These are phyloP conservation scores for Begonia peltatifolia DNA, from an alignment of 306 rosid genomes.

Conservation along the genomic window DNA sequence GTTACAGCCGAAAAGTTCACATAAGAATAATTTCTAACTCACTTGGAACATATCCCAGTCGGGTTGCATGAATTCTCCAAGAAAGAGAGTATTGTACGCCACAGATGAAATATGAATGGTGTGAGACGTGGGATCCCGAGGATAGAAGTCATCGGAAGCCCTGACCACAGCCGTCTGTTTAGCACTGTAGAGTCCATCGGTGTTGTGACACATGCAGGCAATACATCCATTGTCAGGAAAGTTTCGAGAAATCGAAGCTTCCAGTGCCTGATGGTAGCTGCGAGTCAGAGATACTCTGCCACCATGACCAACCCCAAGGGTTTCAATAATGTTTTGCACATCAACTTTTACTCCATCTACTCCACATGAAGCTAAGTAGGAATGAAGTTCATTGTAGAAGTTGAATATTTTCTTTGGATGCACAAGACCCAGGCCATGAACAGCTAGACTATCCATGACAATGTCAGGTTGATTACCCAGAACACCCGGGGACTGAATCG, in stretches of 20 bases:
- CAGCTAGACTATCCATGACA: constrained; percentile 81
- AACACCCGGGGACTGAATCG: constrained; percentile 74
- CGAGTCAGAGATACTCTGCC: constrained; percentile 87
- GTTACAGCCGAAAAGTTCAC: background rate
- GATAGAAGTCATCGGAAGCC: constrained; percentile 93
- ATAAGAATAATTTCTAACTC: constrained; percentile 16
- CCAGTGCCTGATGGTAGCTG: constrained; percentile 76
- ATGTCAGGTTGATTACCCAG: constrained; percentile 86
- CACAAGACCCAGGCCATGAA: constrained; percentile 87
- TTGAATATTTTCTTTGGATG: constrained; percentile 78
- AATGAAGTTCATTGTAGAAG: constrained; percentile 90
- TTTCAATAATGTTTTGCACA: constrained; percentile 90
- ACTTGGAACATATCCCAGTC: constrained; percentile 99
- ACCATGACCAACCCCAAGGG: constrained; percentile 88
- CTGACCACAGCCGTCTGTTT: constrained; percentile 86
- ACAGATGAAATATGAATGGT: constrained; percentile 93
- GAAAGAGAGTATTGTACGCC: constrained; percentile 86
- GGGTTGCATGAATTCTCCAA: constrained; percentile 96
- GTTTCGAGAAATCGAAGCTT: constrained; percentile 72
- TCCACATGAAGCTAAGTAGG: constrained; percentile 88
- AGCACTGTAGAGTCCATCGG: constrained; percentile 73
- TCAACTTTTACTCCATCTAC: constrained; percentile 97
- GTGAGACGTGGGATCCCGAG: constrained; percentile 88
- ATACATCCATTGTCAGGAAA: constrained; percentile 90
- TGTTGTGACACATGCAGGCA: constrained; percentile 96